Base-by-base conservation (phyloP, 257 asterid genomes). In the Catharanthus roseus region DNA sequence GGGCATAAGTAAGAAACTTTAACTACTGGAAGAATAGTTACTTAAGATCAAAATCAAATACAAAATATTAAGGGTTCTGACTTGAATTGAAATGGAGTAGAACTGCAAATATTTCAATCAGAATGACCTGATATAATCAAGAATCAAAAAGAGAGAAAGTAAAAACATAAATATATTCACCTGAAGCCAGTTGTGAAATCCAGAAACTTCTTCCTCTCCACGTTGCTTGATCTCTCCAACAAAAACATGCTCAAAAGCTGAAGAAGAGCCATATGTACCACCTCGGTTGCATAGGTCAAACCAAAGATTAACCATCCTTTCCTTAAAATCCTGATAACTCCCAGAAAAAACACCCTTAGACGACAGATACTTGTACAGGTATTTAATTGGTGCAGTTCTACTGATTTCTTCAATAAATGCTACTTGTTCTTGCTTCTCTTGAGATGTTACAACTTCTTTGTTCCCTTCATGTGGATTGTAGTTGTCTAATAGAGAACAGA, bases 151-250 rank as follows among this genome's bases (percentile, higher is more conserved):
- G 29, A 33, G 1, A 66, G 55, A 8, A 55, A 67, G 56, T 26
- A 36, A 57, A 57, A 61, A 64, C 58, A 23, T 10, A 75, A 72
- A 3, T 3, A 3, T 67, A 41, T 77, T 34, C 71, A 93, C 98
- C 97, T 93, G 98, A 79, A 93, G 89, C 98, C 98, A 93, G 82
- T 93, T 93, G 83, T 93, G 98, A 75, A 93, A 93, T 71, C 98
- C 98, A 11, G 96, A 87, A 69, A 90, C 96, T 75, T 81, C 82
- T 77, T 90, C 84, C 74, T 88, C 98, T 75, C 90, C 96, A 0
- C 76, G 81, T 33, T 85, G 81, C 86, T 93, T 93, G 79, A 93
- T 89, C 85, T 93, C 98, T 74, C 98, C 98, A 74, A 93, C 98
- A 85, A 93, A 93, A 74, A 90, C 98, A 87, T 93, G 98, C 80